A percentile compares a stretch with the other conserved stretches of the same genome.
Evolutionary conservation across 2,329 filamentous ascomycete genomes (phyloP).

Genomic region (Penicillium brevicompactum): DNA sequence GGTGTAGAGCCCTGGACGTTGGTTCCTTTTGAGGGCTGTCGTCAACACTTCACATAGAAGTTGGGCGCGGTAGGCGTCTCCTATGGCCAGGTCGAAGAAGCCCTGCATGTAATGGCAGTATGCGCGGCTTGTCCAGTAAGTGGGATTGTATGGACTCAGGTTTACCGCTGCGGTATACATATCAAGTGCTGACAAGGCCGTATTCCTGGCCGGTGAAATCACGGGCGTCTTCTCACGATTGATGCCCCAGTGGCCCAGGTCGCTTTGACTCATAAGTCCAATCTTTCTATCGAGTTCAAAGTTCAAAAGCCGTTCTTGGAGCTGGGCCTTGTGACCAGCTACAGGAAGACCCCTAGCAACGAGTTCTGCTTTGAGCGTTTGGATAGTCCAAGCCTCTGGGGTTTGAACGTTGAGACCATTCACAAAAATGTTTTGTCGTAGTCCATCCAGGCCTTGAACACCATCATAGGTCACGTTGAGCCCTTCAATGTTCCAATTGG

Average conservation of each 20-base stretch:
- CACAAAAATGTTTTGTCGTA: conserved; percentile 3
- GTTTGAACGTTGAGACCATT: neutral
- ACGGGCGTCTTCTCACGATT: conserved; percentile 13
- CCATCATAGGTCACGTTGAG: conserved; percentile 8
- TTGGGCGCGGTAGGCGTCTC: conserved; percentile 39
- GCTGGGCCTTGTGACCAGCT: conserved; percentile 10
- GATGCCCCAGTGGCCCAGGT: conserved; percentile 33
- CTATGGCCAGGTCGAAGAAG: conserved; percentile 39
- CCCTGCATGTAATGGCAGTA: conserved; percentile 38
- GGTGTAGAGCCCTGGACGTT: conserved; percentile 31
- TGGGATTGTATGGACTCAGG: conserved; percentile 39
- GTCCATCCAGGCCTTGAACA: neutral
- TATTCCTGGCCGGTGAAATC: conserved; percentile 18
- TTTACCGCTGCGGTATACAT: conserved; percentile 41
- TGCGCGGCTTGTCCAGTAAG: conserved; percentile 40
- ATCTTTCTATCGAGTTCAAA: conserved; percentile 20
- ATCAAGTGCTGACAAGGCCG: conserved; percentile 24
- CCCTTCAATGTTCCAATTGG: conserved; percentile 9
- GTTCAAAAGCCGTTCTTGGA: conserved; percentile 25
- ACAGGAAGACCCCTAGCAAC: conserved; percentile 13
- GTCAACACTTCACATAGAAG: conserved; percentile 35
- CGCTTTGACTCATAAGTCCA: conserved; percentile 25
- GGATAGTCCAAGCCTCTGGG: conserved; percentile 2
- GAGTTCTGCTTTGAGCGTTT: conserved; percentile 14
- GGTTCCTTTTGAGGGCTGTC: conserved; percentile 12